Conservation (phyloP, 2,329 filamentous ascomycete species). For the Exophiala lecanii-corni region DNA sequence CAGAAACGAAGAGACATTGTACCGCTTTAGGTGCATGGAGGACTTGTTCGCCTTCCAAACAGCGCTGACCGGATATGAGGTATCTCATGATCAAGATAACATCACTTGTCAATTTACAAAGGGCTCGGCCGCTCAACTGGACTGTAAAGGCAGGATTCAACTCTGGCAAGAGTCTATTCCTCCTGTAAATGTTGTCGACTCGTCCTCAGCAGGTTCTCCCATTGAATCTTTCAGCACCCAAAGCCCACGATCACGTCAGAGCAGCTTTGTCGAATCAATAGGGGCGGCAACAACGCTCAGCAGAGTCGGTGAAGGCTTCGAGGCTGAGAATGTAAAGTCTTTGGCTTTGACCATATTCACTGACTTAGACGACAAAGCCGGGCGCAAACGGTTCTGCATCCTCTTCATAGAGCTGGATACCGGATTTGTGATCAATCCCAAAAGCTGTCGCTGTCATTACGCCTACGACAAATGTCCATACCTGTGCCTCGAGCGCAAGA, state of each 20-base stretch:
- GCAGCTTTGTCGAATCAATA: slow-evolving; percentile 6
- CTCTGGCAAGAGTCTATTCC: slow-evolving; percentile 10
- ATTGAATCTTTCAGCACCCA: slow-evolving; percentile 3
- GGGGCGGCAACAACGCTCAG: slow-evolving; percentile 3
- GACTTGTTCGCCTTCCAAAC: slow-evolving; percentile 5
- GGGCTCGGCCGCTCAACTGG: slow-evolving; percentile 3
- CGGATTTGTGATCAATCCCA: slow-evolving; percentile 4
- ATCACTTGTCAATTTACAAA: slow-evolving; percentile 6
- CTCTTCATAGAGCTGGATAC: slow-evolving; percentile 6
- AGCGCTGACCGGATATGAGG: slow-evolving; percentile 8
- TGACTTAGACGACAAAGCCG: slow-evolving; percentile 1
- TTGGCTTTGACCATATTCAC: slow-evolving; percentile 4
- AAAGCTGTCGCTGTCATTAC: slow-evolving; percentile 3
- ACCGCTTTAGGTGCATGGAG: slow-evolving; percentile 1
- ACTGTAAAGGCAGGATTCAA: slow-evolving; percentile 5
- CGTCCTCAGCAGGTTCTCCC: not conserved
- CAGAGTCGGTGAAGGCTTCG: slow-evolving; percentile 2
- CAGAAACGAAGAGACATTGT: slow-evolving; percentile 5
- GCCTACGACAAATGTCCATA: slow-evolving; percentile 6
- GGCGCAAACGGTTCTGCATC: slow-evolving; percentile 2
- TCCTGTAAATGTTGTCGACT: not conserved
- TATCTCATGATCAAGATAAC: slow-evolving; percentile 4
- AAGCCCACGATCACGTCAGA: slow-evolving; percentile 3
- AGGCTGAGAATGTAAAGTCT: slow-evolving; percentile 7
- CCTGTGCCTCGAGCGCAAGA: not conserved